A percentile compares a stretch with the other conserved stretches of the same genome.
phyloP scores from a whole-genome alignment of 1,284 basidiomycete species.

The Naganishia sp. region DNA sequence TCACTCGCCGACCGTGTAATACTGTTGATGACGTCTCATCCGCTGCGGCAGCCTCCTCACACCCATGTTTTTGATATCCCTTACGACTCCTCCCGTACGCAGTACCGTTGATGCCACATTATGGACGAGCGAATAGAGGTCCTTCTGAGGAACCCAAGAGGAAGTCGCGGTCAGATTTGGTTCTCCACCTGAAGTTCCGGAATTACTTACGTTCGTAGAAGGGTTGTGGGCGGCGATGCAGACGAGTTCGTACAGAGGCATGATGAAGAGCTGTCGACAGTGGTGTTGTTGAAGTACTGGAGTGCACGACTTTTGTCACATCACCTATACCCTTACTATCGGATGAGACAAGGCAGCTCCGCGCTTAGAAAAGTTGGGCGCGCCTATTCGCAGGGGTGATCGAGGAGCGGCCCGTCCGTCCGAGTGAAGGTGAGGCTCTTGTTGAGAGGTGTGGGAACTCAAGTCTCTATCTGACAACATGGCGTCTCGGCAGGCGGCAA shows the following conservation, averaged over 20 bases:
- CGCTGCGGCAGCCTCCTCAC: conserved; percentile 47
- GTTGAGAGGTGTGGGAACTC: neutral
- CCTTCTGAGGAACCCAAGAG: conserved; percentile 40
- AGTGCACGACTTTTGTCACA: neutral
- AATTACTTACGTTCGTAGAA: conserved; percentile 45
- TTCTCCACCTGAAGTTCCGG: neutral
- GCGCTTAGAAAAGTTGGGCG: conserved; percentile 28
- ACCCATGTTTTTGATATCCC: conserved; percentile 49
- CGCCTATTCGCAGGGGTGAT: conserved; percentile 16
- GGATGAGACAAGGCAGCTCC: conserved; percentile 5
- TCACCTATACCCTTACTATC: neutral
- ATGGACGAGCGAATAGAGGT: conserved; percentile 49
- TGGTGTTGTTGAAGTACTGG: neutral
- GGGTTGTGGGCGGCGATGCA: conserved; percentile 54
- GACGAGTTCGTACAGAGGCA: conserved; percentile 55
- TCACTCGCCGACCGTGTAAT: conserved; percentile 52
- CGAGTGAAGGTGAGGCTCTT: neutral
- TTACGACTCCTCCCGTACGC: conserved; percentile 49
- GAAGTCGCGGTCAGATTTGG: neutral
- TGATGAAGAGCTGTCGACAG: conserved; percentile 30
- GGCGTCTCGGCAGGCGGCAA: neutral
- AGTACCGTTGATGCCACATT: conserved; percentile 48
- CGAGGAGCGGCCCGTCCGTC: neutral
- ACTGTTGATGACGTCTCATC: conserved; percentile 52
- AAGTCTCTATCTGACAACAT: neutral